Evolutionary conservation across 371 early-diverging fungal species (phyloP).

Genomic region (Syncephalis fuscata): DNA sequence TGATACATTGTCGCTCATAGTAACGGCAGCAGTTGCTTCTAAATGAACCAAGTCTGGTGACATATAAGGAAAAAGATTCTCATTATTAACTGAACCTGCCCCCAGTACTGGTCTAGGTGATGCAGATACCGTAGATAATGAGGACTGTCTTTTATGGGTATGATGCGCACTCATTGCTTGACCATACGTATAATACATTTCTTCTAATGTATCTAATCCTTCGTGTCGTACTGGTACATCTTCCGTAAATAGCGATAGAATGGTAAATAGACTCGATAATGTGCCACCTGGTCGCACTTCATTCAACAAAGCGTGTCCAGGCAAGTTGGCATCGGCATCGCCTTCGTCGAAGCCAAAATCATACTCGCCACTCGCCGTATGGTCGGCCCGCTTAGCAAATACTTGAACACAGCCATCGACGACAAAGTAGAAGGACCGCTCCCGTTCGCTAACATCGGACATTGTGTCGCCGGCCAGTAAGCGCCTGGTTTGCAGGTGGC

Average conservation of each 20-base stretch:
- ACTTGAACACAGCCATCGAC: slow-evolving; percentile 88
- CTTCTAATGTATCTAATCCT: slow-evolving; percentile 20
- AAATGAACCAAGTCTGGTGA: slow-evolving; percentile 20
- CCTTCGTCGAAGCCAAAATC: slow-evolving; percentile 9
- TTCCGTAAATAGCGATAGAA: slow-evolving; percentile 81
- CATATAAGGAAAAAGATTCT: not conserved
- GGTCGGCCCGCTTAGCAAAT: slow-evolving; percentile 19
- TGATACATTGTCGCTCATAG: not conserved
- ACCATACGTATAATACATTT: slow-evolving; percentile 4
- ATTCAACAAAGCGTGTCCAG: slow-evolving; percentile 62
- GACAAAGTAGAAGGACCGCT: slow-evolving; percentile 78
- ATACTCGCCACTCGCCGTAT: slow-evolving; percentile 13
- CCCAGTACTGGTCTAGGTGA: not conserved
- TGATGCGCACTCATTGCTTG: too few relatives aligned
- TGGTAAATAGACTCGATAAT: slow-evolving; percentile 79
- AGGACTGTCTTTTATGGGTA: too few relatives aligned
- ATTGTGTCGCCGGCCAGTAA: slow-evolving; percentile 75
- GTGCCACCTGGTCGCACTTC: slow-evolving; percentile 83
- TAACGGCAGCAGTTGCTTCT: slow-evolving; percentile 4
- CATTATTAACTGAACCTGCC: slow-evolving; percentile 4
- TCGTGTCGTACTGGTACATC: slow-evolving; percentile 40
- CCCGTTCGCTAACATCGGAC: slow-evolving; percentile 52
- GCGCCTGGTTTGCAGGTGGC: slow-evolving; percentile 71
- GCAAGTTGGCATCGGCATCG: slow-evolving; percentile 12
- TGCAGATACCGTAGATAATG: too few relatives aligned